Base-by-base conservation (phyloP, 129 eudicot genomes). In the Ambrosia artemisiifolia region DNA sequence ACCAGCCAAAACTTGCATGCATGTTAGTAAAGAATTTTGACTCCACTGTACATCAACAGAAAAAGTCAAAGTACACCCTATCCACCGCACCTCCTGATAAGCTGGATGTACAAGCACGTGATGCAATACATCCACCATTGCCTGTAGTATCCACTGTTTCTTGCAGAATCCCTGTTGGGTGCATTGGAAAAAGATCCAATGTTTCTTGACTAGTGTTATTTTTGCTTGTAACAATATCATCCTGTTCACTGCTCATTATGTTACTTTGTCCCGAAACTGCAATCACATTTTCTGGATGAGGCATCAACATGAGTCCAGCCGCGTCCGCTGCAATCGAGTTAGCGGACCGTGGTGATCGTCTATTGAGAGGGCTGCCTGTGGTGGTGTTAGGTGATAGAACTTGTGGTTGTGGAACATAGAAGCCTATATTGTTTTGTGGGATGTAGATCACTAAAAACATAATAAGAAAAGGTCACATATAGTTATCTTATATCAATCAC, bases 151-250 rank as follows among this genome's bases (percentile, higher is more conserved):
- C 60, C 35, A 60, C 78, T 64, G 48, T 70, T 65, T 79, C 74
- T 61, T 79, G 71, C 76, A 85, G 34, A 53, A 83, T 71, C 36
- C 94, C 96, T 63, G 94, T 85, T 64, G 96, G 94, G 53, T 90
- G 94, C 61, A 79, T 53, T 13, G 96, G 96, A 56, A 90, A 90
- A 67, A 90, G 88, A 57, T 81, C 83, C 83, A 90, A 70, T 16
- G 96, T 87, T 77, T 81, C 82, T 73, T 78, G 76, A 65, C n/a
- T 13, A 49, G 24, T 6, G 12, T 57, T 12, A 2, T 30, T 49
- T 51, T 19, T 43, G 46, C 53, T 9, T 18, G 36, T 47, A 20
- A 12, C 1, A 10, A 49, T 43, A 48, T 42, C 71, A 12, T 50
- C n/a, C 5, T 64, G 79, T 20, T 72, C 65, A 19, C 6, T 18